A percentile compares a stretch with the other conserved stretches of the same genome.
Conservation (phyloP, 2,329 filamentous ascomycete genomes). For the Neoscytalidium dimidiatum region DNA sequence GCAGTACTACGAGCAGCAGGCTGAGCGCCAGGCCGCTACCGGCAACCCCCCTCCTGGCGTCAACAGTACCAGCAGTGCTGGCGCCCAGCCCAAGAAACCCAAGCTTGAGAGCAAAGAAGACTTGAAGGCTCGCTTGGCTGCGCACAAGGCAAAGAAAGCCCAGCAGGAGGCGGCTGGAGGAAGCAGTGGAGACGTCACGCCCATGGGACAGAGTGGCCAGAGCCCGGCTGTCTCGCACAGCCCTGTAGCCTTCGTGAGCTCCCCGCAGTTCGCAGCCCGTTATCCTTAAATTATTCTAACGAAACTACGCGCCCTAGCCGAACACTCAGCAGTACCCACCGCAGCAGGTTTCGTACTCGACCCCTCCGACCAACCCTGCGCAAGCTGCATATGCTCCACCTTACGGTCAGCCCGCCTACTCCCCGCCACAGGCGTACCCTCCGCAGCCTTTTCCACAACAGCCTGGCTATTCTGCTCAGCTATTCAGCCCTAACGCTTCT, state of each 20-base stretch:
- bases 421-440: slow-evolving; percentile 19
- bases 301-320: not conserved
- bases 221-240: slow-evolving; percentile 56
- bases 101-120: slow-evolving; percentile 71
- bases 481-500: slow-evolving; percentile 33
- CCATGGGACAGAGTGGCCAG: slow-evolving; percentile 45
- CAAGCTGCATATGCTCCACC: slow-evolving; percentile 38
- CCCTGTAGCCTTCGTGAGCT: slow-evolving; percentile 61
- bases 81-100: slow-evolving; percentile 58
- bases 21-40: slow-evolving; percentile 76
- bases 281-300: not conserved
- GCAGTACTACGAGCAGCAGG: slow-evolving; percentile 82
- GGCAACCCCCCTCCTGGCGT: slow-evolving; percentile 72
- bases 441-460: slow-evolving; percentile 20
- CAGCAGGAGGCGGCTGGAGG: slow-evolving; percentile 56
- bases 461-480: slow-evolving; percentile 23
- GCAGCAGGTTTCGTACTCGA: slow-evolving; percentile 24
- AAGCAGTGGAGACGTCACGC: slow-evolving; percentile 54
- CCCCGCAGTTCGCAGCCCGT: not conserved
- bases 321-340: slow-evolving; percentile 16
- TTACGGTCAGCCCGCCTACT: slow-evolving; percentile 38
- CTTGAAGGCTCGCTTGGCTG: slow-evolving; percentile 76
- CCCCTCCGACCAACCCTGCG: slow-evolving; percentile 39
- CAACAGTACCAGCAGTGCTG: slow-evolving; percentile 54
- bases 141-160: slow-evolving; percentile 70